These are phyloP conservation scores for Alopecurus myosuroides DNA, from an alignment of 176 grass and related monocot species.

Conservation along the genomic window DNA sequence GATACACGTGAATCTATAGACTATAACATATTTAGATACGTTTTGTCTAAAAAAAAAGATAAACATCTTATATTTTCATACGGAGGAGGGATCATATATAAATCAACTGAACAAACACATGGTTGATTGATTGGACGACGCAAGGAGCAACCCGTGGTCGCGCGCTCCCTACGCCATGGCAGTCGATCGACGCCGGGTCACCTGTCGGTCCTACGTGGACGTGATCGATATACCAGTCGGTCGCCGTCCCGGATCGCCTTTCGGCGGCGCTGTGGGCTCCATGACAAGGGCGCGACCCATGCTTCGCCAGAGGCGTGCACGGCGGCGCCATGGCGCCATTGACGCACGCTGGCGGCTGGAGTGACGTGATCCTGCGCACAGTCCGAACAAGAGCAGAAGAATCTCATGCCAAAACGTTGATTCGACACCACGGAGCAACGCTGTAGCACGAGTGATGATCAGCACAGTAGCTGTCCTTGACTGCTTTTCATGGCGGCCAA, in stretches of 20 bases:
- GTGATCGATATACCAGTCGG: neutral
- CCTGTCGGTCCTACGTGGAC: neutral
- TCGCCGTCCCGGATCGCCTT: conserved; percentile 8
- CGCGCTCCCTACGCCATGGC: too few species aligned
- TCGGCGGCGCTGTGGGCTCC: conserved; percentile 8
- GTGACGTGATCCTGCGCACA: neutral
- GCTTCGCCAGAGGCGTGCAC: conserved; percentile 19
- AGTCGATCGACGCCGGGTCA: neutral
- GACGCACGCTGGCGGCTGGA: neutral
- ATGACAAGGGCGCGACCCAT: too few species aligned
- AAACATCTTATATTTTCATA: too few species aligned
- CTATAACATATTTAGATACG: too few species aligned
- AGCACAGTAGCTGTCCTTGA: neutral
- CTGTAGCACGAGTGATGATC: neutral
- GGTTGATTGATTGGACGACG: neutral
- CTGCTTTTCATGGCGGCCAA: neutral
- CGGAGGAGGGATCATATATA: too few species aligned
- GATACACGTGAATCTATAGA: too few species aligned
- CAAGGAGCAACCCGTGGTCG: neutral
- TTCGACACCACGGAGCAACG: too few species aligned
- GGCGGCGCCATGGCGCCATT: neutral
- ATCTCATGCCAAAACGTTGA: neutral
- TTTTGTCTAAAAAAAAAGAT: too few species aligned
- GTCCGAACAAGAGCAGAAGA: neutral
- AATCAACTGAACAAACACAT: neutral